Base-by-base conservation (phyloP, 2,329 filamentous ascomycete species). In the Ophiocordyceps robertsii region DNA sequence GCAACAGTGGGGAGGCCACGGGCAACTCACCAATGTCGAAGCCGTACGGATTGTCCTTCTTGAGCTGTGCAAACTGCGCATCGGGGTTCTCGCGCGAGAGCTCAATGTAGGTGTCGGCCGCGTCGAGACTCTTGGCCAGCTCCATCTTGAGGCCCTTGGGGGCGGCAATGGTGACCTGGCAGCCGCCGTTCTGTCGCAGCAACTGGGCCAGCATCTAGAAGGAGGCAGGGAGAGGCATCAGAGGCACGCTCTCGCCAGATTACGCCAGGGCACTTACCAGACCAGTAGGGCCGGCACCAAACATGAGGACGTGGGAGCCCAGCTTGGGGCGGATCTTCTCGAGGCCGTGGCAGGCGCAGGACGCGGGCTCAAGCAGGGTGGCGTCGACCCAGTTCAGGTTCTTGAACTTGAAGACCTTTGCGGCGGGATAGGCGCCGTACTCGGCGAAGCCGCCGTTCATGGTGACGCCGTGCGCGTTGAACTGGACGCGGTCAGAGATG, bases 381-480 rank as follows among this genome's bases (percentile, higher is more conserved):
- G 80, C 80, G 46, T 84, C 78, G n/a, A 81, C 68, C 52, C 80
- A 75, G 29, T 66, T 72, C 32, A 84, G 68, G 57, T 82, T 80
- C 49, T 79, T 60, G 56, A 82, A 74, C 55, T 75, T 73, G 67
- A 82, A 81, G 32, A 82, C 75, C 59, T 69, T 69, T 48, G 61
- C 65, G 42, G 68, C 66, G 11, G 68, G 65, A 53, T 70, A 72
- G 30, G 66, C 65, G 51, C 67, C 69, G 67, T 83, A 86, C 59
- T 85, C 80, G 40, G 81, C 82, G 52, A 85, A 85, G 29, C 81
- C 80, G 51, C 81, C 81, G 47, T 81, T 75, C 60, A 83, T 68
- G 49, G 72, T 77, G n/a, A 77, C 75, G 51, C 75, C 79, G 50
- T 82, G 78, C 17, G 76, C 77, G 50, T 77, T 71, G 59, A 82